These are phyloP conservation scores for Dujonia santamariae DNA, from an alignment of 1,139 yeast species.

Conservation along the genomic window DNA sequence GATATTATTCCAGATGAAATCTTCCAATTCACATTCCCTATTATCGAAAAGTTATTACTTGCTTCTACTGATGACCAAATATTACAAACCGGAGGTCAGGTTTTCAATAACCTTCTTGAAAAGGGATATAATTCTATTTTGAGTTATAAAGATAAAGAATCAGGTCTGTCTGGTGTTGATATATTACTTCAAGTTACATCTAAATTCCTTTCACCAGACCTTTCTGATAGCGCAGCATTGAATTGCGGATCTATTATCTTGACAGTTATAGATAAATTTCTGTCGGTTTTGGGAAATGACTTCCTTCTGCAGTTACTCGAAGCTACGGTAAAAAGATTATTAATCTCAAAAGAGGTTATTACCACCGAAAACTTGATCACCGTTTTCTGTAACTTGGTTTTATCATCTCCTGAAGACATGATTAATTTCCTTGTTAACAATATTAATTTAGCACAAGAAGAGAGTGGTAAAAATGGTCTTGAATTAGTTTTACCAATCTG, in stretches of 20 bases:
- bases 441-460: constrained; percentile 22
- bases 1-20: constrained; percentile 46
- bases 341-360: constrained; percentile 63
- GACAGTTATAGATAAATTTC: constrained; percentile 61
- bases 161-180: constrained; percentile 49
- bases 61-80: constrained; percentile 73
- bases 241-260: constrained; percentile 69
- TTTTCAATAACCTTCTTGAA: constrained; percentile 60
- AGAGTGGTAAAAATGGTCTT: constrained; percentile 31
- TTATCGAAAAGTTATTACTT: constrained; percentile 49
- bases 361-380: constrained; percentile 74
- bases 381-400: constrained; percentile 72
- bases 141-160: constrained; percentile 33
- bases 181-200: constrained; percentile 61
- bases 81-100: constrained; percentile 75
- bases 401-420: constrained; percentile 56
- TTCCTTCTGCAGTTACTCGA: constrained; percentile 59
- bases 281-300: constrained; percentile 43
- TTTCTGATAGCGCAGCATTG: constrained; percentile 78
- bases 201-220: constrained; percentile 64
- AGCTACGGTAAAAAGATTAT: constrained; percentile 68
- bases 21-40: constrained; percentile 49
- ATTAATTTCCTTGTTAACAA: constrained; percentile 51
- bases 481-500: constrained; percentile 63
- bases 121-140: constrained; percentile 47